phyloP scores from a whole-genome alignment of 2,329 filamentous ascomycete genomes.

The Xylaria sp. region DNA sequence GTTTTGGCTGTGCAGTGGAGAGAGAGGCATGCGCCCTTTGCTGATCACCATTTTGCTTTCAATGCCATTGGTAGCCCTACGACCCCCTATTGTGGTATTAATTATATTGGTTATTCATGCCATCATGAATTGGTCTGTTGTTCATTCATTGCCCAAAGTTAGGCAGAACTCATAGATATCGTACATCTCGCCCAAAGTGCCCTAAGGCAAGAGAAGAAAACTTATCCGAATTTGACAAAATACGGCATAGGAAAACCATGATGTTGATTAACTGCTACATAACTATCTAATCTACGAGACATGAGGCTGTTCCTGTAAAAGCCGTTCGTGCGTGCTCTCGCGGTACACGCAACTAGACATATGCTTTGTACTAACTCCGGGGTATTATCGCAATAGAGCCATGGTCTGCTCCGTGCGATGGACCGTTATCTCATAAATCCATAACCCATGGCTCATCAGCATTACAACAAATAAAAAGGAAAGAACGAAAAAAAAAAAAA shows the following conservation, averaged over 20 bases:
- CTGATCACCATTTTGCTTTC: not conserved
- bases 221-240: too few relatives aligned
- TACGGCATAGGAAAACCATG: not conserved
- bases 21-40: constrained; percentile 8
- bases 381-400: constrained; percentile 41
- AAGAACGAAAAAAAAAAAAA: constrained; percentile 7
- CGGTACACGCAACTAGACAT: constrained; percentile 28
- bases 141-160: not conserved
- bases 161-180: not conserved
- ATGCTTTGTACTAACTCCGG: constrained; percentile 43
- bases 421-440: constrained; percentile 36
- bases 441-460: constrained; percentile 27
- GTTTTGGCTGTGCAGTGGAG: constrained; percentile 27
- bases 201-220: too few relatives aligned
- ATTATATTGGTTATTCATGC: not conserved
- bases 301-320: constrained; percentile 21
- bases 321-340: constrained; percentile 24
- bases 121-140: not conserved
- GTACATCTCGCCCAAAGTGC: too few relatives aligned
- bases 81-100: not conserved
- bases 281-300: constrained; percentile 34
- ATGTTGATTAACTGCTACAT: constrained; percentile 37
- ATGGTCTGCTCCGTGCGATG: constrained; percentile 25
- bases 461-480: not conserved
- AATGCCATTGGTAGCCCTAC: constrained; percentile 28